These are phyloP conservation scores for Phytopythium boreale DNA, from an alignment of 352 stramenopile species.

Conservation along the genomic window DNA sequence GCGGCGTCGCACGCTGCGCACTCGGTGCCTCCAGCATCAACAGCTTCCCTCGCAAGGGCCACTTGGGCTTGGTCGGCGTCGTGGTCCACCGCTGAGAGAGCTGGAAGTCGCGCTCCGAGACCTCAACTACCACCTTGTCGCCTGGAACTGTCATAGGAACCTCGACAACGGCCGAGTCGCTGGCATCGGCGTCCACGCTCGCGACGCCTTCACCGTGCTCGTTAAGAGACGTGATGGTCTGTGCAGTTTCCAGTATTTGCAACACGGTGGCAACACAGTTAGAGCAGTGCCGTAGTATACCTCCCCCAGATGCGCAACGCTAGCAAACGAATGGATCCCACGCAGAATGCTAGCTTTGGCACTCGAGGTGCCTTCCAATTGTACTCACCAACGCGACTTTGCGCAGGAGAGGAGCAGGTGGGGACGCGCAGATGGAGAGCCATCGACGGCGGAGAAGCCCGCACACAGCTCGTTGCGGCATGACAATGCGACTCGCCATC, in stretches of 20 bases:
- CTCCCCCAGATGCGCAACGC: background rate
- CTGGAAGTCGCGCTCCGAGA: slow-evolving; percentile 52
- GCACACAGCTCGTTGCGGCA: background rate
- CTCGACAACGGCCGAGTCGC: slow-evolving; percentile 30
- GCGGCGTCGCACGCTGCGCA: slow-evolving; percentile 27
- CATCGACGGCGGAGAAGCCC: background rate
- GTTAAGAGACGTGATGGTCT: slow-evolving; percentile 36
- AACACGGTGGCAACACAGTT: background rate
- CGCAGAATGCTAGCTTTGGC: no score
- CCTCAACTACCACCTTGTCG: slow-evolving; percentile 37
- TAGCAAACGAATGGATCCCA: background rate
- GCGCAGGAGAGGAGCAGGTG: background rate
- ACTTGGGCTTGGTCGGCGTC: slow-evolving; percentile 12
- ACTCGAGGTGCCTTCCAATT: background rate
- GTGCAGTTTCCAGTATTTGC: background rate
- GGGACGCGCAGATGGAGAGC: background rate
- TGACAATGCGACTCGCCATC: no score
- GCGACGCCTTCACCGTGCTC: slow-evolving; percentile 48
- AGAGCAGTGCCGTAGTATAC: background rate
- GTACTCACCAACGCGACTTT: background rate
- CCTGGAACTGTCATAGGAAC: slow-evolving; percentile 58
- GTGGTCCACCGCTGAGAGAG: slow-evolving; percentile 17
- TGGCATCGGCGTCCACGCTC: slow-evolving; percentile 9
- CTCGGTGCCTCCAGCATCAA: slow-evolving; percentile 26
- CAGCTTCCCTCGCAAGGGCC: slow-evolving; percentile 40